Evolutionary conservation across 2,329 filamentous ascomycete genomes (phyloP), one percentile per base, ranked within the genome.

Genomic region (Lachnum nothofagi): DNA sequence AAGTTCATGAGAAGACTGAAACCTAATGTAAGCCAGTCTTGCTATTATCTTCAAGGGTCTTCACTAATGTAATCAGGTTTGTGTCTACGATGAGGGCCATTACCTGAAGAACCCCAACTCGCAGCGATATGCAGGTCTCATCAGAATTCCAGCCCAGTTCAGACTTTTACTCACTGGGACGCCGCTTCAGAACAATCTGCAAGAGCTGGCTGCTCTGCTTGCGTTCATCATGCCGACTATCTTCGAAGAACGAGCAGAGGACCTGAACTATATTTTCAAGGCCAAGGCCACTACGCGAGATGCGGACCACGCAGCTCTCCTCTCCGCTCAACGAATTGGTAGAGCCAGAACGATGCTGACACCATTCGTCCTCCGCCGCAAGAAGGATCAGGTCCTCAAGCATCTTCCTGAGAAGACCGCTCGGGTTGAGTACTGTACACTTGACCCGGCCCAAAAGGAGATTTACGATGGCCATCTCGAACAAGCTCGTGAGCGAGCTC

Each of bases 21-120:
- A 34, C 75, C 77, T 16, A 67, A 74, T 52, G 75, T 78, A 56
- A 57, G 62, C 56, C 14, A 24, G 16, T 37, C 10, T 25, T 3
- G 12, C 19, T 6, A 8, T 38, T 31, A 2, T 34, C 23, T 44
- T 12, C 5, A 12, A 37, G 14, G n/a, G 24, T 22, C 4, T 24
- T 38, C 42, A 25, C 56, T 63, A 46, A 61, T 39, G 16, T 7
- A 23, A 5, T 14, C 34, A 66, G 63, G 63, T 63, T 16, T 61
- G 60, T 59, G 84, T 98, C 9, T 98, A 90, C 62, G 93, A 98
- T 63, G 93, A 98, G 69, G 93, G 91, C 0, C 93, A 98, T 68
- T 83, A 88, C 62, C 73, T 98, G 66, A 95, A 95, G 70, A 97
- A 95, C 64, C 83, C 85, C 2, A 82, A 83, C 40, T 94, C 91